Evolutionary conservation across 2,329 filamentous ascomycete genomes (phyloP).

Genomic region (Metarhizium brunneum): DNA sequence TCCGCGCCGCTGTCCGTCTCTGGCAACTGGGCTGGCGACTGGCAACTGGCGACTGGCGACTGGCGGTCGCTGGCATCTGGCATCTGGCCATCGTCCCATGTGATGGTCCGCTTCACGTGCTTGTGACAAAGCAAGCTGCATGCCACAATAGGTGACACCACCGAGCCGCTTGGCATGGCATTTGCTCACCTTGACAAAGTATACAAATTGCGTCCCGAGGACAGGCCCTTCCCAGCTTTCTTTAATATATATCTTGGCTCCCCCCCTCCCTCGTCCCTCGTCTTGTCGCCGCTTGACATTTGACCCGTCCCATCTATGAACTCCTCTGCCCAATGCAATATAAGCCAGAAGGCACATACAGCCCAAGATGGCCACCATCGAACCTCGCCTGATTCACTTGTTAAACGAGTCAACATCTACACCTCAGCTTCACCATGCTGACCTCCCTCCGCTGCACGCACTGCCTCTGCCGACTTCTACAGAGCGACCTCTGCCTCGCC

Average conservation of each 20-base stretch:
- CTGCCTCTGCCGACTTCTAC: slow-evolving; percentile 32
- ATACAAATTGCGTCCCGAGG: slow-evolving; percentile 6
- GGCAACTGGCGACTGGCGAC: too few species aligned
- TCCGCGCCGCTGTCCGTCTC: neutral
- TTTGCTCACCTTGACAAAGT: slow-evolving; percentile 1
- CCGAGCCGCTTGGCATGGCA: neutral
- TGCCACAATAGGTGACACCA: slow-evolving; percentile 5
- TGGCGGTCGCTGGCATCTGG: neutral
- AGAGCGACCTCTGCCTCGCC: slow-evolving; percentile 38
- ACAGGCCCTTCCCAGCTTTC: slow-evolving; percentile 2
- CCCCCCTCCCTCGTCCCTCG: neutral
- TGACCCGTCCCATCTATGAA: neutral
- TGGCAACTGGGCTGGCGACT: too few species aligned
- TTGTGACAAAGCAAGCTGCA: neutral
- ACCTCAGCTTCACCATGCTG: slow-evolving; percentile 37
- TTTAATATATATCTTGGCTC: slow-evolving; percentile 1
- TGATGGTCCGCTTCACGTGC: slow-evolving; percentile 7
- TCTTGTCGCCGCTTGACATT: neutral
- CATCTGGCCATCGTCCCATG: slow-evolving; percentile 2
- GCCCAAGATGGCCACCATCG: slow-evolving; percentile 53
- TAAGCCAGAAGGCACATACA: slow-evolving; percentile 2
- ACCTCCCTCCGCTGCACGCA: slow-evolving; percentile 46
- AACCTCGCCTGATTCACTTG: slow-evolving; percentile 57
- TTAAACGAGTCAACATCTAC: slow-evolving; percentile 45
- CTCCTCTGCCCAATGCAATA: slow-evolving; percentile 2